Evolutionary conservation across 2,329 filamentous ascomycete genomes (phyloP), one percentile per base, ranked within the genome.

Genomic region (Aschersonia sp.): DNA sequence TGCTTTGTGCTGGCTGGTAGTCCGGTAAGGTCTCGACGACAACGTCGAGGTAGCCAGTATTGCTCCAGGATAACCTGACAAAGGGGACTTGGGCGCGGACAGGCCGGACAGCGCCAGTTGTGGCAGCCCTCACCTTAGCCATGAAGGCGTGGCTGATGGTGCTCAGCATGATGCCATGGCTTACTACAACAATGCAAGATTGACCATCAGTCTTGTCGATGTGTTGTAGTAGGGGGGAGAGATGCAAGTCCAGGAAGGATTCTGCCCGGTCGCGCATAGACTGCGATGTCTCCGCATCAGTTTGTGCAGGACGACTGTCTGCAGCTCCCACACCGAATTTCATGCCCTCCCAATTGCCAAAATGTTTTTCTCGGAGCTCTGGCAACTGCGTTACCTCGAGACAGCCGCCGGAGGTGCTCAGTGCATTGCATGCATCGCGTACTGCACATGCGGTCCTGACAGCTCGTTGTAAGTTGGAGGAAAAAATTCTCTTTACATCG

Each of bases 151-250:
- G 72, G 72, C 84, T 81, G 0, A 95, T 63, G 33, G 78, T 72
- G 2, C 78, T 78, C 2, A 95, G 73, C 41, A 94, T 79, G 51
- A 94, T 81, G 12, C 89, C 88, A 57, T 96, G 89, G 41, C 49
- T 44, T 2, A 88, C 83, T 4, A 94, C 83, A 11, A 94, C 66
- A 1, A 79, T 81, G 10, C 87, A 67, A 30, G 50, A 53, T 46
- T 44, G 53, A 1, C 50, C 47, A 8, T 45, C 30, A 5, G 46
- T 49, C 0, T 49, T 44, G 1, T 35, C 49, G 8, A 52, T 47
- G 33, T 33, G 33, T 7, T 46, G 35, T 1, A 59, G 43, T 4
- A 84, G 51, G 8, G 81, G 81, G 5, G 76, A 54, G 1, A 95
- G 64, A 56, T 83, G 69, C 7, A 69, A 61, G 48, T 81, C 69